phyloP scores from a whole-genome alignment of 1,139 yeast species.

The Candida sp. region DNA sequence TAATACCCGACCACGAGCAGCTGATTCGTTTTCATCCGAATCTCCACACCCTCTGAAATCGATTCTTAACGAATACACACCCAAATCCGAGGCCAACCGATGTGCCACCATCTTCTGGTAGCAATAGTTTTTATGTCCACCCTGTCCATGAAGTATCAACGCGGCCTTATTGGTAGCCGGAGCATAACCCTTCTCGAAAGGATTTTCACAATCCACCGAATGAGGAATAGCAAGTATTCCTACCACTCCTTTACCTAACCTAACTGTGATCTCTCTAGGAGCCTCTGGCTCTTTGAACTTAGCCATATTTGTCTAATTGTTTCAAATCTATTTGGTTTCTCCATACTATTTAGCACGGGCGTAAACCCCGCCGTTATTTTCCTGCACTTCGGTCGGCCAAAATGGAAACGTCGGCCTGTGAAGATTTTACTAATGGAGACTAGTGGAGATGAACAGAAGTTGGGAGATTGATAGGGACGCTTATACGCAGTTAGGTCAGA shows the following conservation, averaged over 20 bases:
- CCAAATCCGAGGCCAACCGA: conserved; percentile 53
- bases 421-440: neutral
- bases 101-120: conserved; percentile 68
- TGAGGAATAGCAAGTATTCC: conserved; percentile 42
- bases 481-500: conserved; percentile 21
- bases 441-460: conserved; percentile 1
- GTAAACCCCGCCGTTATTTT: neutral
- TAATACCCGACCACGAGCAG: conserved; percentile 50
- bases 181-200: conserved; percentile 23
- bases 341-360: neutral
- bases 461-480: conserved; percentile 23
- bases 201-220: conserved; percentile 20
- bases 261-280: conserved; percentile 36
- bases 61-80: conserved; percentile 65
- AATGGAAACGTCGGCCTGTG: neutral
- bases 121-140: conserved; percentile 79
- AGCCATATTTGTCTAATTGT: neutral
- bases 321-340: neutral
- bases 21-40: conserved; percentile 53
- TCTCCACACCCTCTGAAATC: conserved; percentile 88
- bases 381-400: neutral
- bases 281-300: conserved; percentile 8
- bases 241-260: conserved; percentile 31
- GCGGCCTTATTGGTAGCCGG: conserved; percentile 41
- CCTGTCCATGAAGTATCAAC: conserved; percentile 67